Conservation (phyloP, 768 basidiomycete genomes). For the Naganishia vaughanmartiniae region DNA sequence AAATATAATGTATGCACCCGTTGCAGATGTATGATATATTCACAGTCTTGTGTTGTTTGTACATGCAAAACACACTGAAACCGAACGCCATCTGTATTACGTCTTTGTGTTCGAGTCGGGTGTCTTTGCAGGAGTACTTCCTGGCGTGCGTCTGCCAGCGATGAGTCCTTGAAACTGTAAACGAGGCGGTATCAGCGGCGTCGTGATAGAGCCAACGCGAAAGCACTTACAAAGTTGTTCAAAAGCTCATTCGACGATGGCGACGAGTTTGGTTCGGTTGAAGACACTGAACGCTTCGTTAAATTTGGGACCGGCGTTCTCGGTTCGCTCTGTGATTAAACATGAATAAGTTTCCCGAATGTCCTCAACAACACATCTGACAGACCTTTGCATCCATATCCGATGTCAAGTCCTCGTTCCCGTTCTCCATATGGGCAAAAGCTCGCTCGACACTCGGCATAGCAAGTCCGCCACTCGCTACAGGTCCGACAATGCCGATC, state of each 20-base stretch:
- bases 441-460: constrained; percentile 85
- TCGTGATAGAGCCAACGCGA: background rate
- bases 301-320: background rate
- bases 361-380: constrained; percentile 10
- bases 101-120: background rate
- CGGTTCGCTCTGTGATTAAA: background rate
- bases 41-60: background rate
- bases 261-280: background rate
- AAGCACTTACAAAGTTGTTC: constrained; percentile 47
- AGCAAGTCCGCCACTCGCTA: constrained; percentile 79
- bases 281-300: background rate
- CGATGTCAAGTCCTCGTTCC: constrained; percentile 21
- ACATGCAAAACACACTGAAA: background rate
- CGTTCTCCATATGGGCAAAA: constrained; percentile 78
- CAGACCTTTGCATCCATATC: constrained; percentile 36
- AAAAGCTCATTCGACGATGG: constrained; percentile 47
- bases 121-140: constrained; percentile 26
- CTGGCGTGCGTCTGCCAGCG: constrained; percentile 31
- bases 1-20: constrained; percentile 7
- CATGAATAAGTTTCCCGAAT: background rate
- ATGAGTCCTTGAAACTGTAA: constrained; percentile 33
- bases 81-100: background rate
- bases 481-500: constrained; percentile 81
- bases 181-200: background rate
- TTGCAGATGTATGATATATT: constrained; percentile 5